Evolutionary conservation across 208 protist genomes (phyloP), one percentile per base, ranked within the genome.

Genomic region (Eutreptiella sp.): DNA sequence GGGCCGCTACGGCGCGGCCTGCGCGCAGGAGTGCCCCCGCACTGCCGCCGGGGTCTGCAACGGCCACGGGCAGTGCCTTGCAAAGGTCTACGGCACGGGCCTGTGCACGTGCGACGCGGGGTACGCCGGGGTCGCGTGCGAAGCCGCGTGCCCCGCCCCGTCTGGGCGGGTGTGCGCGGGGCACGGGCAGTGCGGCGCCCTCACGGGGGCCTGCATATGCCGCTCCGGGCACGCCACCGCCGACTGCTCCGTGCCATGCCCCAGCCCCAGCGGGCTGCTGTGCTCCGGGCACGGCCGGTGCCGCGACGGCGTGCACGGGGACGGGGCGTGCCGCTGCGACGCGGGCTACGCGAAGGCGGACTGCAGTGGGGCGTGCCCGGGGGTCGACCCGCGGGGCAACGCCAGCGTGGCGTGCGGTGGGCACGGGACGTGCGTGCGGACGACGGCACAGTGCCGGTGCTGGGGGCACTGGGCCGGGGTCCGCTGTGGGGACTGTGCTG

Each of bases 291-390:
- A 57, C 24, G 50, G 50, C 14, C n/a, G 14, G n/a, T 57, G 50
- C 28, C 9, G 9, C 50, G 50, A 57, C 23, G n/a, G 14, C 11
- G n/a, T 57, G 7, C 11, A 24, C 50, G 50, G 50, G 21, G 24
- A 24, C 36, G 50, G 50, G 5, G 48, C 50, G 24, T 64, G 58
- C 46, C 59, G 41, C 63, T 35, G 58, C 46, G 11, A 64, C 47
- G 19, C 48, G 19, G 11, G 46, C 43, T 64, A 16, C 58, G 7
- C 48, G n/a, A 27, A 33, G 50, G 50, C n/a, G 9, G 23, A 46
- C 23, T 57, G 50, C 28, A 23, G 9, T 24, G 19, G 9, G 43
- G 9, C 16, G 43, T 48, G 43, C 26, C 43, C 43, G 14, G 43
- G 9, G 5, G 9, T 11, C 16, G n/a, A n/a, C n/a, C n/a, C n/a